phyloP scores from a whole-genome alignment of 176 grass and related monocot species.

The Triticum timopheevii region DNA sequence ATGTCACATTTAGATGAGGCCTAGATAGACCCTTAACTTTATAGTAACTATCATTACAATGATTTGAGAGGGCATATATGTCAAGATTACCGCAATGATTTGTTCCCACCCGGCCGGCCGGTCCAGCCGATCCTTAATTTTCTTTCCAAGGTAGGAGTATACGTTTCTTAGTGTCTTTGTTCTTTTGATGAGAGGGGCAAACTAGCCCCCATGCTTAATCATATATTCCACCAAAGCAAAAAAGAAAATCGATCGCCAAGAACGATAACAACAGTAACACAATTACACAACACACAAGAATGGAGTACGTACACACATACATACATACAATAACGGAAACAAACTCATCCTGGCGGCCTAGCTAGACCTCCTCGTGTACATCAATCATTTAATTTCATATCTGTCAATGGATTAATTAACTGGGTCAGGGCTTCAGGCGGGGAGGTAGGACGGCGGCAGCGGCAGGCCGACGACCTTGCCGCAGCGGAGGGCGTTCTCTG shows the following conservation, averaged over 20 bases:
- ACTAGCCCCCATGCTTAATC: neutral
- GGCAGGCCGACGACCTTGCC: slow-evolving; percentile 52
- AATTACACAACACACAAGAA: slow-evolving; percentile 20
- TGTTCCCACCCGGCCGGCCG: neutral
- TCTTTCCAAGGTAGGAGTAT: neutral
- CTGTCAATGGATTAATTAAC: neutral
- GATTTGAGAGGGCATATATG: slow-evolving; percentile 34
- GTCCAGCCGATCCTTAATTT: neutral
- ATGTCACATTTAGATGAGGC: too few species aligned
- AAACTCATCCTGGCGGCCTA: slow-evolving; percentile 12
- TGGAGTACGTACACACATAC: neutral
- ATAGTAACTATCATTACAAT: slow-evolving; percentile 45
- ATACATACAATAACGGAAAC: neutral
- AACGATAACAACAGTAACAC: neutral
- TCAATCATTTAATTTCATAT: neutral
- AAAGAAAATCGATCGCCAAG: neutral
- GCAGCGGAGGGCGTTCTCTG: slow-evolving; percentile 46
- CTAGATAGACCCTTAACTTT: neutral
- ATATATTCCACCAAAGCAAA: slow-evolving; percentile 22
- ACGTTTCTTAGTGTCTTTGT: neutral
- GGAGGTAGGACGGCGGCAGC: slow-evolving; percentile 45
- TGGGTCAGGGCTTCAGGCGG: neutral
- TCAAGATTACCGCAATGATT: slow-evolving; percentile 9
- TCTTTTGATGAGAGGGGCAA: neutral
- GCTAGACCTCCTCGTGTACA: neutral